Base-by-base conservation (phyloP, 495 filamentous ascomycete species). In the Penicillium desertorum region DNA sequence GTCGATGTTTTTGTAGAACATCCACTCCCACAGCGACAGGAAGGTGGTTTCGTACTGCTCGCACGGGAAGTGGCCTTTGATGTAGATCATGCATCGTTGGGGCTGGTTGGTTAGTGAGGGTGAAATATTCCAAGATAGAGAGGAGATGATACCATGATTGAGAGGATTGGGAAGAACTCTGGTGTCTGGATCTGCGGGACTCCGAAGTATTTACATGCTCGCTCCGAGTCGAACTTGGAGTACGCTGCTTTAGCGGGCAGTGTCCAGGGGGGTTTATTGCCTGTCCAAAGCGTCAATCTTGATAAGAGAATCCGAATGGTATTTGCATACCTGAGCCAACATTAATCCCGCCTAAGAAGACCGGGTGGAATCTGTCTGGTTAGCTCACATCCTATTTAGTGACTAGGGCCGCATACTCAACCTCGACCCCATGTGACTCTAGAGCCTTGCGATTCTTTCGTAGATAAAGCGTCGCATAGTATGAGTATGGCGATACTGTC, bases 331-430 rank as follows among this genome's bases (percentile, higher is more conserved):
- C 85, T 37, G 81, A 83, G 22, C 75, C 82, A 27, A 72, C 79
- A 61, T 88, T 91, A 61, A 92, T 81, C 20, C 82, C 89, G 46
- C 86, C 87, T n/a, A 92, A 74, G 62, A 92, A 85, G 45, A 90
- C 71, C 14, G 89, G 89, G 61, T 86, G 77, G 51, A 85, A 80
- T 57, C 86, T 89, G 51, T 51, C 19, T n/a, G 16, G 12, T 62
- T 19, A 67, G 51, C 45, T 2, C n/a, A 30, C 6, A 25, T 30
- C 14, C 12, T 4, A 50, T 59, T 30, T 9, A 45, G 44, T 46
- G 23, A 27, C 25, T 14, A 50, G 20, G n/a, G 45, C 34, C 19
- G 51, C 78, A 54, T 69, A 89, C 83, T 90, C 84, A 34, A 91
- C 57, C 20, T 83, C 77, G 7, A 91, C 78, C 23, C 76, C 76